Evolutionary conservation across 2,329 filamentous ascomycete species (phyloP), one percentile per base, ranked within the genome.

Genomic region (Fusarium udum): DNA sequence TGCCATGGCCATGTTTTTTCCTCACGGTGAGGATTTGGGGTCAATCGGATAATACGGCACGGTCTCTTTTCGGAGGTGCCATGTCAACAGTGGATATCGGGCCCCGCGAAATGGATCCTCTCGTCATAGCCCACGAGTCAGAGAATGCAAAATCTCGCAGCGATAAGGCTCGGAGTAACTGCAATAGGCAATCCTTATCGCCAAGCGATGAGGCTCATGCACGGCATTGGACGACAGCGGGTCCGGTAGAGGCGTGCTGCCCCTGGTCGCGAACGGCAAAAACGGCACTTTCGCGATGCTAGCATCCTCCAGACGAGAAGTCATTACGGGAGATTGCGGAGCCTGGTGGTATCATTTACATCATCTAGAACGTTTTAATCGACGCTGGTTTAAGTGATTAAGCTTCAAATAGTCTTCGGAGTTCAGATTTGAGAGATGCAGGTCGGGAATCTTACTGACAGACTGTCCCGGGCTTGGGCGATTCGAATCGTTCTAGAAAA

Each of bases 41-140:
- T 51, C 22, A 4, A 13, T 39, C 71, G 71, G 71, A 46, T 71
- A 73, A 22, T 51, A 46, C 71, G 71, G 71, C 71, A 73, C 71
- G 71, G 71, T 74, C 45, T 65, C 37, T 73, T 73, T 64, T 73
- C 71, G 71, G 71, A 58, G 62, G 34, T 40, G 71, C 45, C 37
- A 7, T 16, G 9, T 40, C 28, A 15, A 31, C 40, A 42, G 69
- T 72, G 69, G 71, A 34, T 39, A 52, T 31, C 15, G n/a, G 20
- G 42, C 20, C 52, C 18, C n/a, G 3, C 36, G 16, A 56, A 63
- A 51, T 53, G 55, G 65, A 14, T 57, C 66, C 26, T 26, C 26
- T 58, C 53, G 32, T 71, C 61, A 71, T 55, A 4, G 16, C 24
- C 11, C 49, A 14, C 70, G 66, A 73, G 57, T 73, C 66, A 66